Conservation (phyloP, 1,284 basidiomycete species). For the Xanthoconium separans region DNA sequence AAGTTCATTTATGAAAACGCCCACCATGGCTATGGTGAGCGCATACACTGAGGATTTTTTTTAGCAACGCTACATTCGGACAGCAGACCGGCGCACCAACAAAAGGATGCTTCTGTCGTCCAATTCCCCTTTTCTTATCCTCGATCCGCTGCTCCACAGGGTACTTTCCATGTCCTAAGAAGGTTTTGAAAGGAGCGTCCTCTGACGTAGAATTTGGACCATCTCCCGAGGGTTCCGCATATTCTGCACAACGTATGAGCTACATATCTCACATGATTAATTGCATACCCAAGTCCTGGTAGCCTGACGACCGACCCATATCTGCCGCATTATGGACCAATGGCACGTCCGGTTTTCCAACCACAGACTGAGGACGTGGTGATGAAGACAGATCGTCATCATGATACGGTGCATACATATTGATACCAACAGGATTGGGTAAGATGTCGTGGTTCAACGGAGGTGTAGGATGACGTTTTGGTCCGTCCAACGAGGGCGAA, state of each 20-base stretch:
- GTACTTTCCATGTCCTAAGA: slow-evolving; percentile 50
- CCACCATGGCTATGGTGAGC: slow-evolving; percentile 66
- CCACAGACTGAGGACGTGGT: slow-evolving; percentile 18
- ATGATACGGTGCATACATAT: slow-evolving; percentile 20
- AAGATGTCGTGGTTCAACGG: slow-evolving; percentile 9
- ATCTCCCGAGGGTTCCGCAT: slow-evolving; percentile 49
- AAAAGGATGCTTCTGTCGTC: slow-evolving; percentile 78
- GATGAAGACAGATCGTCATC: slow-evolving; percentile 24
- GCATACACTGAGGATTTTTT: slow-evolving; percentile 49
- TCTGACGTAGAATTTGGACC: slow-evolving; percentile 29
- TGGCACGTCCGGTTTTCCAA: slow-evolving; percentile 39
- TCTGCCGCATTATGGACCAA: slow-evolving; percentile 48
- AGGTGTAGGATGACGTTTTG: slow-evolving; percentile 15
- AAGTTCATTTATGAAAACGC: slow-evolving; percentile 77
- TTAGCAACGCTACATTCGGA: slow-evolving; percentile 1
- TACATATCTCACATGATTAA: background rate
- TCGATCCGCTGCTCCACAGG: slow-evolving; percentile 84
- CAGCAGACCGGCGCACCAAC: slow-evolving; percentile 46
- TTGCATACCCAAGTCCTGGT: slow-evolving; percentile 55
- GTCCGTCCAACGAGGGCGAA: slow-evolving; percentile 11
- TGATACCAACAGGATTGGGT: slow-evolving; percentile 1
- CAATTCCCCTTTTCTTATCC: slow-evolving; percentile 80
- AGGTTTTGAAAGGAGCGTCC: slow-evolving; percentile 37
- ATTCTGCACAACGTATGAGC: slow-evolving; percentile 42
- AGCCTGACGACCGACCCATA: slow-evolving; percentile 38